A percentile compares a stretch with the other conserved stretches of the same genome.
These are phyloP conservation scores for Apiospora hydei DNA, from an alignment of 2,329 filamentous ascomycete genomes.

Conservation along the genomic window DNA sequence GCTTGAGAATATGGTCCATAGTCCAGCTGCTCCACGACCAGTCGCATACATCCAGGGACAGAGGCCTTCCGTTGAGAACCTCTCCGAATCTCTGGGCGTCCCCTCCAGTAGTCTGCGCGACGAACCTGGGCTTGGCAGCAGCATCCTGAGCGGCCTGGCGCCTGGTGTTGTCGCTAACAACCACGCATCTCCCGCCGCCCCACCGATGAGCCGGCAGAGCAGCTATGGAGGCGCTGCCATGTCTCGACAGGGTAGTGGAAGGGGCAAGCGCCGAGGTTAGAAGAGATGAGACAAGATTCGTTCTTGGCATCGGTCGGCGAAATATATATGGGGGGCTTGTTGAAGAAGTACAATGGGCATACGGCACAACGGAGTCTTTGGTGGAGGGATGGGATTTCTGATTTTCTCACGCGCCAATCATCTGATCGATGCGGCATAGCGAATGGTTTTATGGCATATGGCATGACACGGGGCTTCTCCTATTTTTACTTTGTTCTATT, in stretches of 20 bases:
- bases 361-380: conserved; percentile 5
- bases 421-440: conserved; percentile 20
- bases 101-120: conserved; percentile 54
- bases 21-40: conserved; percentile 55
- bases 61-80: conserved; percentile 55
- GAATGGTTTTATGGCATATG: conserved; percentile 13
- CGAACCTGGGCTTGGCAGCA: conserved; percentile 43
- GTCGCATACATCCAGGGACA: conserved; percentile 56
- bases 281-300: background rate
- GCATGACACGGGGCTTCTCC: conserved; percentile 2
- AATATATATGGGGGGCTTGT: background rate
- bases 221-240: conserved; percentile 63
- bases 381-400: background rate
- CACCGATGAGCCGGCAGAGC: conserved; percentile 64
- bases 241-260: conserved; percentile 60
- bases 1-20: conserved; percentile 61
- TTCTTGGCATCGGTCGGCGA: background rate
- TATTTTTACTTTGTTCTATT: background rate
- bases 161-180: conserved; percentile 32
- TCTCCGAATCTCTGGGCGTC: conserved; percentile 59
- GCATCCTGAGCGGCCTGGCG: conserved; percentile 35
- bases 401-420: conserved; percentile 17
- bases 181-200: conserved; percentile 38
- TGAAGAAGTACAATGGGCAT: conserved; percentile 10
- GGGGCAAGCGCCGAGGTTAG: conserved; percentile 23